Evolutionary conservation across 345 rosid genomes (phyloP).

Genomic region (Heritiera fomes): DNA sequence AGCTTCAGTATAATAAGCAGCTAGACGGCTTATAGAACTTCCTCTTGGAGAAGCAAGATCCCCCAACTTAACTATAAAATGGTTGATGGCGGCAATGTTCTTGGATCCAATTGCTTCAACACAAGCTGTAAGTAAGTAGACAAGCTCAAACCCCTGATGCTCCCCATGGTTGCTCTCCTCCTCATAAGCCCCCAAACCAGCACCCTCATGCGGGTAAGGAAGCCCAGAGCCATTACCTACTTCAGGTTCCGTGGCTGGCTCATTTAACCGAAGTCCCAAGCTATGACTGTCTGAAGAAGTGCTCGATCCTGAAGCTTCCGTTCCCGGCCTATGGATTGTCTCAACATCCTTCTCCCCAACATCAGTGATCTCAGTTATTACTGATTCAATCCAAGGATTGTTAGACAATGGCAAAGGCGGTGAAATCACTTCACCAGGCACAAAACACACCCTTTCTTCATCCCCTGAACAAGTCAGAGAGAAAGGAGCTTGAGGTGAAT

Average conservation of each 20-base stretch:
- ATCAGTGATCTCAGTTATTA: slow-evolving; percentile 68
- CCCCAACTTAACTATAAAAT: slow-evolving; percentile 66
- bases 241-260: slow-evolving; percentile 46
- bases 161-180: slow-evolving; percentile 55
- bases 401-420: slow-evolving; percentile 62
- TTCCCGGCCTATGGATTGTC: slow-evolving; percentile 56
- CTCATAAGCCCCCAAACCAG: slow-evolving; percentile 42
- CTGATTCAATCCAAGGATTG: slow-evolving; percentile 82
- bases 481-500: slow-evolving; percentile 56
- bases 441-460: slow-evolving; percentile 67
- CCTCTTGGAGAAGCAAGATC: slow-evolving; percentile 84
- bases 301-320: slow-evolving; percentile 82
- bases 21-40: slow-evolving; percentile 62
- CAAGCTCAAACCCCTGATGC: slow-evolving; percentile 73
- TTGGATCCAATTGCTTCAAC: slow-evolving; percentile 81
- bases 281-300: slow-evolving; percentile 73
- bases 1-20: slow-evolving; percentile 83
- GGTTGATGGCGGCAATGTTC: slow-evolving; percentile 62
- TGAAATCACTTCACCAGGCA: slow-evolving; percentile 64
- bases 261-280: slow-evolving; percentile 51
- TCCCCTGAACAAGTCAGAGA: slow-evolving; percentile 69
- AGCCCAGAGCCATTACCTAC: slow-evolving; percentile 58
- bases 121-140: slow-evolving; percentile 66
- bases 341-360: slow-evolving; percentile 64
- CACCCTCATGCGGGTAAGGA: slow-evolving; percentile 43